Evolutionary conservation across 2,329 filamentous ascomycete genomes (phyloP).

Genomic region (Colletotrichum orbiculare): DNA sequence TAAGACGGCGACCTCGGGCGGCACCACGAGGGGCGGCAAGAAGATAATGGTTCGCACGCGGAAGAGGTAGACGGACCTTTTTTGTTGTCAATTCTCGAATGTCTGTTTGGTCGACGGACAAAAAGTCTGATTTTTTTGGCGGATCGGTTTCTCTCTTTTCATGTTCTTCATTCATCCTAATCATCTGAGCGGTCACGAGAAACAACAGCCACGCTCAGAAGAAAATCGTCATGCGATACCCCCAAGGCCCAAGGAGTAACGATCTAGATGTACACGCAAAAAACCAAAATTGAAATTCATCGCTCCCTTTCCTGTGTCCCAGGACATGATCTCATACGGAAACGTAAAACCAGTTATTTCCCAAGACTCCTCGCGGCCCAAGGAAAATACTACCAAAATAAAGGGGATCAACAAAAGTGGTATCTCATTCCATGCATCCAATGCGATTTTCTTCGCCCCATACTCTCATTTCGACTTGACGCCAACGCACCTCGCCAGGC

Average conservation of each 20-base stretch:
- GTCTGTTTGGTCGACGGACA: slow-evolving; percentile 19
- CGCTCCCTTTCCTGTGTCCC: slow-evolving; percentile 18
- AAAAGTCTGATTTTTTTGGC: slow-evolving; percentile 4
- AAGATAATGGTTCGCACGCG: slow-evolving; percentile 72
- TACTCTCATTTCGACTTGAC: slow-evolving; percentile 28
- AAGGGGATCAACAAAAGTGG: slow-evolving; percentile 29
- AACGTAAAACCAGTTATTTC: slow-evolving; percentile 18
- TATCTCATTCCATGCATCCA: slow-evolving; percentile 26
- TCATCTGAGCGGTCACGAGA: slow-evolving; percentile 27
- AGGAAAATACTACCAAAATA: slow-evolving; percentile 8
- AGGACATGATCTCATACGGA: slow-evolving; percentile 22
- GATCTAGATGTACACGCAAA: slow-evolving; percentile 35
- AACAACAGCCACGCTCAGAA: slow-evolving; percentile 30
- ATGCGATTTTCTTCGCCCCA: neutral
- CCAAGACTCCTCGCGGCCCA: slow-evolving; percentile 1
- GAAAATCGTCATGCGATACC: slow-evolving; percentile 40
- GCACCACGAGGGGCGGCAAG: slow-evolving; percentile 68
- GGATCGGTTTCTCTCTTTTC: slow-evolving; percentile 1
- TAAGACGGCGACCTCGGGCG: slow-evolving; percentile 71
- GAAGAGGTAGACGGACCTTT: slow-evolving; percentile 58
- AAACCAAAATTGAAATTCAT: slow-evolving; percentile 15
- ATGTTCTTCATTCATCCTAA: slow-evolving; percentile 33
- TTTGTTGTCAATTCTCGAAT: neutral
- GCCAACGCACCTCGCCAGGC: slow-evolving; percentile 62
- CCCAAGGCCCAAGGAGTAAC: slow-evolving; percentile 32